phyloP scores from a whole-genome alignment of 2,329 filamentous ascomycete genomes.

The Sphaerostilbella broomeana region DNA sequence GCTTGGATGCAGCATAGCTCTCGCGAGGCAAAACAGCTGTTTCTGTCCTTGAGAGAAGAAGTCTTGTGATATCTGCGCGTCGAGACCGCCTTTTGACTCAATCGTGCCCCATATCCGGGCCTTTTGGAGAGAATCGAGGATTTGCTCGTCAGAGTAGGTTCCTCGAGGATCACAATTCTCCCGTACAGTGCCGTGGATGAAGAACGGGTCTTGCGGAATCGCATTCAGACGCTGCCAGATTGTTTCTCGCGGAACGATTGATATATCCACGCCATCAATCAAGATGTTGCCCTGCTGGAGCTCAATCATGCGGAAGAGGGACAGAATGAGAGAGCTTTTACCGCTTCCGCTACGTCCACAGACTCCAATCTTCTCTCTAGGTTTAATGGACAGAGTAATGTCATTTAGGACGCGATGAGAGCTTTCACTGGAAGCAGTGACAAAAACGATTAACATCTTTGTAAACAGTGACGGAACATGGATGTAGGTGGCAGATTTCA shows the following conservation, averaged over 20 bases:
- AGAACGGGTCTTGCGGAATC: conserved; percentile 47
- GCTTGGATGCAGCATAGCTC: conserved; percentile 36
- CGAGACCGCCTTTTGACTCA: conserved; percentile 31
- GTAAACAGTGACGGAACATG: neutral
- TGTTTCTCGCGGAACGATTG: conserved; percentile 33
- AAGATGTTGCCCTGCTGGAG: conserved; percentile 27
- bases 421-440: too few relatives aligned
- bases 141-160: conserved; percentile 26
- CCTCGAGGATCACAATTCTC: conserved; percentile 38
- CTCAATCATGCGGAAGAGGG: conserved; percentile 36
- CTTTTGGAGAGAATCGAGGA: conserved; percentile 35
- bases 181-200: conserved; percentile 37
- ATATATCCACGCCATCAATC: conserved; percentile 39
- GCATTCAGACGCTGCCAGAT: conserved; percentile 39
- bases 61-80: conserved; percentile 28
- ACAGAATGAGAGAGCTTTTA: conserved; percentile 37
- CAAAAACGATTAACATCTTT: conserved; percentile 8
- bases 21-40: conserved; percentile 45
- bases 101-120: conserved; percentile 37
- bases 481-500: too few relatives aligned
- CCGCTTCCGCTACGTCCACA: conserved; percentile 34
- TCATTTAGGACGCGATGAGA: too few relatives aligned
- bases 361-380: conserved; percentile 29
- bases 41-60: conserved; percentile 39
- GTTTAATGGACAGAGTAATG: conserved; percentile 22